Conservation (phyloP, 176 grass and related monocot species). For the Triticum monococcum region DNA sequence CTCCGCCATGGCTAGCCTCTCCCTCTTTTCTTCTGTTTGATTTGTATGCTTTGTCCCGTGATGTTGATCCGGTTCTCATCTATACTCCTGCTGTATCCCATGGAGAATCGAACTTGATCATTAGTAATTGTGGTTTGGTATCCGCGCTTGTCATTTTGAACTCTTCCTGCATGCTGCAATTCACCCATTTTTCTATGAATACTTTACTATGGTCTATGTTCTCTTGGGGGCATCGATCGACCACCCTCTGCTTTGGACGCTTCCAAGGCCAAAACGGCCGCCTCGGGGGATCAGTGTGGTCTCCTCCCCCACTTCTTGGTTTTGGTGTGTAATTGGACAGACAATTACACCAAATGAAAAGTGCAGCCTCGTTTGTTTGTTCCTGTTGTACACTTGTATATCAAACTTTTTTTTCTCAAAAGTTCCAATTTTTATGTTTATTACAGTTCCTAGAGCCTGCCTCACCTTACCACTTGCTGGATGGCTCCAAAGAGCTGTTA, state of each 20-base stretch:
- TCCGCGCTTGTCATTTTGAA: neutral
- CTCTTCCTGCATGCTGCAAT: neutral
- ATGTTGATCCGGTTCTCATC: neutral
- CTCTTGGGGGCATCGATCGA: neutral
- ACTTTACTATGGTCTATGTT: neutral
- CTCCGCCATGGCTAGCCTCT: neutral
- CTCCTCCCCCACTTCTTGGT: neutral
- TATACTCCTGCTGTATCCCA: neutral
- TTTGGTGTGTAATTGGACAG: neutral
- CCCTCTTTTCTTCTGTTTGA: neutral
- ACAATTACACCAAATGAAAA: neutral
- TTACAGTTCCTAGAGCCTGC: constrained; percentile 20
- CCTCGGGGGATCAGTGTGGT: neutral
- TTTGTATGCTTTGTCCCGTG: neutral
- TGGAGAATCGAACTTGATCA: neutral
- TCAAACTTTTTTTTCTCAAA: neutral
- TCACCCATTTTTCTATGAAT: neutral
- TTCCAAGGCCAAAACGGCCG: constrained; percentile 6
- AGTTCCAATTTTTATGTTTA: neutral
- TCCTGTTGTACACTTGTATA: neutral
- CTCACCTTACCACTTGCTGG: neutral
- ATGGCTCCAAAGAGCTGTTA: constrained; percentile 18
- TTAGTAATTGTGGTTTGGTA: neutral
- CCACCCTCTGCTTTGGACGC: constrained; percentile 16
- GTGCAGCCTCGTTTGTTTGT: neutral